Conservation (phyloP, 495 filamentous ascomycete species). For the Penicillium goetzii region DNA sequence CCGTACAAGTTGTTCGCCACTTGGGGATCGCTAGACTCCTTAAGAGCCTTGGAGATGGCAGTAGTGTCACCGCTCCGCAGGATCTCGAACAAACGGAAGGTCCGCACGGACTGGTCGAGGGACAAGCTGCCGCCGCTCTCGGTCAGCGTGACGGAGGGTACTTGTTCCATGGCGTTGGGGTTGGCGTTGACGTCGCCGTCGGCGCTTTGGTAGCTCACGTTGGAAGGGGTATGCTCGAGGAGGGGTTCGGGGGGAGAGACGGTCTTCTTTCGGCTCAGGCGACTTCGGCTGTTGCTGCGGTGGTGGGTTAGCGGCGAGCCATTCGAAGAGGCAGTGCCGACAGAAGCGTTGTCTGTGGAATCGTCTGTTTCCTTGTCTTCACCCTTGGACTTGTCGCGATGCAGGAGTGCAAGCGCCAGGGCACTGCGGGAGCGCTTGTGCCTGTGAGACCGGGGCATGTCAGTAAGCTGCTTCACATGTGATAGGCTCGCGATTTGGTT, state of each 20-base stretch:
- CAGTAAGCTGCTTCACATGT: conserved; percentile 33
- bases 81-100: conserved; percentile 92
- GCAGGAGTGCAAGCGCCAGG: conserved; percentile 55
- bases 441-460: conserved; percentile 38
- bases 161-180: conserved; percentile 38
- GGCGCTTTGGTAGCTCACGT: conserved; percentile 23
- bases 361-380: conserved; percentile 40
- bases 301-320: conserved; percentile 33
- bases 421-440: conserved; percentile 60
- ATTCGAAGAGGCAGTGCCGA: conserved; percentile 35
- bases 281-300: conserved; percentile 40
- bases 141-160: conserved; percentile 36
- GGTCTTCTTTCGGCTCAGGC: conserved; percentile 32
- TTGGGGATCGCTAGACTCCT: conserved; percentile 61
- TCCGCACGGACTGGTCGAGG: conserved; percentile 91
- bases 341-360: conserved; percentile 36
- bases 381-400: conserved; percentile 52
- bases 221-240: conserved; percentile 35
- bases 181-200: conserved; percentile 19
- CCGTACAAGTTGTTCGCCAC: conserved; percentile 63
- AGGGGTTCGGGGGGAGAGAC: conserved; percentile 29
- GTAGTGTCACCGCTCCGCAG: conserved; percentile 87
- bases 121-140: conserved; percentile 51
- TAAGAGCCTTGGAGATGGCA: conserved; percentile 85
- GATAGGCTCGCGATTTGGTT: conserved; percentile 16